These are phyloP conservation scores for Dipodascopsis uninucleata DNA, from an alignment of 805 yeast species.

Conservation along the genomic window DNA sequence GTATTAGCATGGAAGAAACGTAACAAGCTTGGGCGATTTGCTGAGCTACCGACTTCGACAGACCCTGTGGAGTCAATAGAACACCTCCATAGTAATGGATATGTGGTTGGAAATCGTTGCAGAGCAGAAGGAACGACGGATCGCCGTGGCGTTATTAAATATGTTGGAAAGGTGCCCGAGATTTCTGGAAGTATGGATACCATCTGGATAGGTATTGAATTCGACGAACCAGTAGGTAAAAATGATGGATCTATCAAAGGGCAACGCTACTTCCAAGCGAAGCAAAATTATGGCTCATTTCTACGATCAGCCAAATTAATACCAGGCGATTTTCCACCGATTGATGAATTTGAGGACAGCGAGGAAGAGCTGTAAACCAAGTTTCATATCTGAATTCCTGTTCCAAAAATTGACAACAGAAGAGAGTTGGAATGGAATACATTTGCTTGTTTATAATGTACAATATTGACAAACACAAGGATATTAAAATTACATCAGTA, in stretches of 20 bases:
- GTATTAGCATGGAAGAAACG: constrained; percentile 75
- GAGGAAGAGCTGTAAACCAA: constrained; percentile 19
- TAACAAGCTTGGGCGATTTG: constrained; percentile 67
- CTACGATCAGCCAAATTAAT: constrained; percentile 66
- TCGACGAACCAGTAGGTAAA: constrained; percentile 83
- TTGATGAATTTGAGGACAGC: constrained; percentile 45
- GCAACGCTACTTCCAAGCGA: constrained; percentile 53
- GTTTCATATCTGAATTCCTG: not conserved
- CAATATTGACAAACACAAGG: too few relatives aligned
- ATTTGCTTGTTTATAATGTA: too few relatives aligned
- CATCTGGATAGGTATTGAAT: constrained; percentile 78
- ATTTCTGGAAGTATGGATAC: constrained; percentile 44
- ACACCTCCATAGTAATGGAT: too few relatives aligned
- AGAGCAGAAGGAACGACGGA: constrained; percentile 41
- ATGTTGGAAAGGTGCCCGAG: constrained; percentile 62
- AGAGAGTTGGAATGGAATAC: too few relatives aligned
- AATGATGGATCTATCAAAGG: constrained; percentile 76
- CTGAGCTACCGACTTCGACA: constrained; percentile 31
- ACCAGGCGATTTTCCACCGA: constrained; percentile 62
- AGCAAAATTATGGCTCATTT: constrained; percentile 66
- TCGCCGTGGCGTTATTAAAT: constrained; percentile 69
- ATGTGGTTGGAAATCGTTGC: constrained; percentile 52
- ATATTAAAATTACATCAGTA: too few relatives aligned
- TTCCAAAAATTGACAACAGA: not conserved
- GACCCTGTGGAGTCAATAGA: not conserved